Evolutionary conservation across 176 grass and related monocot species (phyloP).

Genomic region (Oryza coarctata): DNA sequence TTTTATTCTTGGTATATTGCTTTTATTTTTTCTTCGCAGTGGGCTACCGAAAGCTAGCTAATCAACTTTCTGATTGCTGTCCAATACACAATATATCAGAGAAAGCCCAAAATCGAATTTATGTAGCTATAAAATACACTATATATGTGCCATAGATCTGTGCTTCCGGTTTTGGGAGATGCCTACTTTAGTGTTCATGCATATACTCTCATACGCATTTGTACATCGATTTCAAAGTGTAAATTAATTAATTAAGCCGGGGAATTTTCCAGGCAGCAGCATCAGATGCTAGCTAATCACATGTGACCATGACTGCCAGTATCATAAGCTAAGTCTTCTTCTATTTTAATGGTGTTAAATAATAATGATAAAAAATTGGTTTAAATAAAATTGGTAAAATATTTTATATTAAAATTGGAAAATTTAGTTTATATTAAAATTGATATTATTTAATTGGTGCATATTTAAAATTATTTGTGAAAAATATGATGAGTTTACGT

Average conservation of each 20-base stretch:
- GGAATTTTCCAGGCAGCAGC: not conserved
- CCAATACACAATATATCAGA: not conserved
- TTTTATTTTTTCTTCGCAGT: not conserved
- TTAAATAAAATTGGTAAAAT: too few species aligned
- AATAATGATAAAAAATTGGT: too few species aligned
- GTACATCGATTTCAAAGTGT: not conserved
- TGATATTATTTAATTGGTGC: too few species aligned
- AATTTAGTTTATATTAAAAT: too few species aligned
- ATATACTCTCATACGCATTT: not conserved
- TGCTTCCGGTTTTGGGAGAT: not conserved
- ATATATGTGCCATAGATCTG: not conserved
- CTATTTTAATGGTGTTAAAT: not conserved
- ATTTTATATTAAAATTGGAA: too few species aligned
- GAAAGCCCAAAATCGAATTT: not conserved
- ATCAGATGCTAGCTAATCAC: conserved; percentile 15
- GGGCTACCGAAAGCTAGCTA: not conserved
- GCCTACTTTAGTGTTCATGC: not conserved
- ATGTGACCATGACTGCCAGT: not conserved
- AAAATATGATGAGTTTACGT: too few species aligned
- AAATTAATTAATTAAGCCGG: not conserved
- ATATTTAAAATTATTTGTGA: too few species aligned
- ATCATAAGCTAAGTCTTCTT: conserved; percentile 14
- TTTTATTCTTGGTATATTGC: not conserved
- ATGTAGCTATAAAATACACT: not conserved
- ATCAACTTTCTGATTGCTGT: not conserved